Percentiles rank a stretch among this genome's conserved stretches.
Evolutionary conservation across 202 grass and related monocot genomes (phyloP).

Genomic region (Brachypodium distachyon): DNA sequence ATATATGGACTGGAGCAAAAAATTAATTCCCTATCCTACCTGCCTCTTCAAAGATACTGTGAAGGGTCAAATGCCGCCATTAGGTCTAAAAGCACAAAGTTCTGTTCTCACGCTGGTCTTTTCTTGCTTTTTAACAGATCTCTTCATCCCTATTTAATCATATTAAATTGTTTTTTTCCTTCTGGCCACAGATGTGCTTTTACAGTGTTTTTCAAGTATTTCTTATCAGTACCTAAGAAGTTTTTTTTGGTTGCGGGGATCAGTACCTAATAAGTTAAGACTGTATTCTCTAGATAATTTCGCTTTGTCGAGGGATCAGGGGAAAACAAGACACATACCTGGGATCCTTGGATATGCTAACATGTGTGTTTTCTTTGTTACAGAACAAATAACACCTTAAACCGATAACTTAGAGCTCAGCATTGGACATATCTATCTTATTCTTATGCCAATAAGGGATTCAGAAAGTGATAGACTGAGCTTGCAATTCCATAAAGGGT

Average conservation of each 20-base stretch:
- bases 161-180: background rate
- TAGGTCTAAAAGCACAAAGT: background rate
- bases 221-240: background rate
- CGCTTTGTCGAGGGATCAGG: background rate
- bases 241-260: too few relatives aligned
- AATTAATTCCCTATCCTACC: background rate
- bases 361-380: background rate
- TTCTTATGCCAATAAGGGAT: background rate
- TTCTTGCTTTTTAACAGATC: background rate
- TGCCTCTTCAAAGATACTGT: background rate
- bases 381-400: background rate
- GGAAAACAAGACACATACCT: background rate
- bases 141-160: background rate
- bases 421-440: background rate
- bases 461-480: background rate
- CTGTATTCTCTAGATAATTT: background rate
- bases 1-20: background rate
- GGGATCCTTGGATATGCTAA: background rate
- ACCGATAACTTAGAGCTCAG: background rate
- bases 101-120: background rate
- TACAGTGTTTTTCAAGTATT: background rate
- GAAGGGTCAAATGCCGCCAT: background rate
- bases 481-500: background rate
- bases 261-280: too few relatives aligned
- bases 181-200: background rate